These are phyloP conservation scores for Kuraishia ogatae DNA, from an alignment of 805 yeast genomes.

Conservation along the genomic window DNA sequence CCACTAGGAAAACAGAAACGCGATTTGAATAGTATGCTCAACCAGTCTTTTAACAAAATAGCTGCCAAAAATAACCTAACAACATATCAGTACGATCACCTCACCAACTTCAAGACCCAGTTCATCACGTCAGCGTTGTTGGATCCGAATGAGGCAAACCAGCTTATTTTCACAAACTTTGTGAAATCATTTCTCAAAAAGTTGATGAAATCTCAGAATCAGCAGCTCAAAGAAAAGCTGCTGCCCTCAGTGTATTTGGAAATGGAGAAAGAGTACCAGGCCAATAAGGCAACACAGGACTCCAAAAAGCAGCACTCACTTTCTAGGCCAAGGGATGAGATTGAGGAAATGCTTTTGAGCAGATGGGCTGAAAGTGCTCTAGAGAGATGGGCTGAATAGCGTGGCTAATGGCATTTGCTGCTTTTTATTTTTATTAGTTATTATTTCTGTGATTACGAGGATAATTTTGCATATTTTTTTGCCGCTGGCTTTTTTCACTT, in stretches of 20 bases:
- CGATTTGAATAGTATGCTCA: constrained; percentile 27
- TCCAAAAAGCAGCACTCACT: neutral
- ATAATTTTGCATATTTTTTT: neutral
- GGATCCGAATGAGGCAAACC: constrained; percentile 17
- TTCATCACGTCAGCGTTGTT: constrained; percentile 20
- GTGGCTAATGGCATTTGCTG: neutral
- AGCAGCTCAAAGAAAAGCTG: constrained; percentile 14
- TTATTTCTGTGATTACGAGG: neutral
- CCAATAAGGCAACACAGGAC: constrained; percentile 1
- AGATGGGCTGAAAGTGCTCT: constrained; percentile 36
- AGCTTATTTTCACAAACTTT: constrained; percentile 20
- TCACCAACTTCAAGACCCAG: constrained; percentile 28
- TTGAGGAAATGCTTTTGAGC: constrained; percentile 35
- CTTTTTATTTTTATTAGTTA: neutral
- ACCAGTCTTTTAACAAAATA: constrained; percentile 34
- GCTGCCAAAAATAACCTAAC: constrained; percentile 41
- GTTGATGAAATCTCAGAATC: constrained; percentile 20
- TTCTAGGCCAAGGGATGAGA: constrained; percentile 16
- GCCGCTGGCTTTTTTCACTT: neutral
- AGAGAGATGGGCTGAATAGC: constrained; percentile 3
- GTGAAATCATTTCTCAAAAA: constrained; percentile 20
- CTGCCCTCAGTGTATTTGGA: constrained; percentile 17
- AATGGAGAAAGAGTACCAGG: constrained; percentile 12
- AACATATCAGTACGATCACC: constrained; percentile 40
- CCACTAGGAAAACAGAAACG: neutral